Base-by-base conservation (phyloP, 2,329 filamentous ascomycete species). In the Mycogone perniciosa region DNA sequence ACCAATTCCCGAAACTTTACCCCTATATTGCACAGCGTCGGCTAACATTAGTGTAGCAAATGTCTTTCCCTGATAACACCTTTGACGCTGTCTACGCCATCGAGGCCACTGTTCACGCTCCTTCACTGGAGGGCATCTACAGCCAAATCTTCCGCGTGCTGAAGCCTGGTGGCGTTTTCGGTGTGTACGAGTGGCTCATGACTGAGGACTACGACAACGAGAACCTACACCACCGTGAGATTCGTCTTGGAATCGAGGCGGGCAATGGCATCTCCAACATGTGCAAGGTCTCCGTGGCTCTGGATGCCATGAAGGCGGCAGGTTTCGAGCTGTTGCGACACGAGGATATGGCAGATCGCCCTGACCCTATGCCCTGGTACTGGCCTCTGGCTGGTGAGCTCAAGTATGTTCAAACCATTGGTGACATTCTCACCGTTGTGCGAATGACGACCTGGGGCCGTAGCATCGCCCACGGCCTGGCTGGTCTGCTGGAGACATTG, bases 171-270 rank as follows among this genome's bases (percentile, higher is more conserved):
- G 90, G 90, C 67, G 77, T 87, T 48, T 96, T 96, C 62, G 91
- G 90, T 63, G 90, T 96, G 46, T 96, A 96, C 73, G 91, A 96
- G 71, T 96, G 91, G 91, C 76, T 96, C 62, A 96, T 96, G 91
- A 96, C 89, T 9, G 89, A 95, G 56, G 75, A 84, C n/a, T 96
- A 95, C 72, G 85, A 96, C 75, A 90, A 93, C 66, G 75, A 85
- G 55, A 88, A 95, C 76, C 71, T 86, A 1, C 78, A 84, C 62
- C 91, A 96, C 75, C 85, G 89, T 56, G 81, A 86, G 63, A 92
- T 96, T 64, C 87, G 91, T 53, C 81, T 95, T 11, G 89, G 86
- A 58, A 96, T 96, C 57, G 91, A 96, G 76, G 84, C 89, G 67
- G 91, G 91, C 63, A 85, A 96, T 66, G 91, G 91, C 59, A 96